Base-by-base conservation (phyloP, 164 flowering plant genomes). In the Amborella trichopoda region DNA sequence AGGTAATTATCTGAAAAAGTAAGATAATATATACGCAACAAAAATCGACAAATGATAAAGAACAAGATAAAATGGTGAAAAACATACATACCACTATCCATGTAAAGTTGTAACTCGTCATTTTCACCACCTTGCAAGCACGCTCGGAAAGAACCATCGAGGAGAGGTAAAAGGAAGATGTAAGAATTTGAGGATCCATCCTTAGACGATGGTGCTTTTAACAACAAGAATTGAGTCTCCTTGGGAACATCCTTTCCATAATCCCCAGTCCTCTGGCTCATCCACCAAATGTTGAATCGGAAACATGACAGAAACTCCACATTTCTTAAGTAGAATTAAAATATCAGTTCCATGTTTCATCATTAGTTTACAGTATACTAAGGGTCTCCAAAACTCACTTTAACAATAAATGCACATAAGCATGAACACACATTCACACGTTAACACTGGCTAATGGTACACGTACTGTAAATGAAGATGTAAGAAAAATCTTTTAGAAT, bases 281-380 rank as follows among this genome's bases (percentile, higher is more conserved):
- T 87, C 94, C 94, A 83, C 96, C 96, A 88, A 49, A 88, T 4
- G 47, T 83, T 88, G 68, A 84, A 88, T 3, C 94, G 78, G 45
- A 79, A 88, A 36, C 63, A 54, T 60, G 84, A 81, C 91, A 84
- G 71, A 27, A 88, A 85, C 3, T 83, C 59, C 72, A 82, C 51
- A 21, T 83, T 83, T 61, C 86, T 79, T 69, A 52, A 61, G 32
- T 34, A 16, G n/a, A 27, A 27, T 2, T 23, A 39, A 48, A 21
- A n/a, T n/a, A n/a, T n/a, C n/a, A n/a, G n/a, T n/a, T n/a, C n/a
- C n/a, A n/a, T n/a, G n/a, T n/a, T n/a, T n/a, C n/a, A n/a, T n/a
- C n/a, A n/a, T n/a, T n/a, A n/a, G n/a, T n/a, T n/a, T n/a, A n/a
- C n/a, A n/a, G n/a, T n/a, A n/a, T n/a, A n/a, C n/a, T n/a, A n/a